Conservation (phyloP, 2,329 filamentous ascomycete species). For the Neonectria faginata region DNA sequence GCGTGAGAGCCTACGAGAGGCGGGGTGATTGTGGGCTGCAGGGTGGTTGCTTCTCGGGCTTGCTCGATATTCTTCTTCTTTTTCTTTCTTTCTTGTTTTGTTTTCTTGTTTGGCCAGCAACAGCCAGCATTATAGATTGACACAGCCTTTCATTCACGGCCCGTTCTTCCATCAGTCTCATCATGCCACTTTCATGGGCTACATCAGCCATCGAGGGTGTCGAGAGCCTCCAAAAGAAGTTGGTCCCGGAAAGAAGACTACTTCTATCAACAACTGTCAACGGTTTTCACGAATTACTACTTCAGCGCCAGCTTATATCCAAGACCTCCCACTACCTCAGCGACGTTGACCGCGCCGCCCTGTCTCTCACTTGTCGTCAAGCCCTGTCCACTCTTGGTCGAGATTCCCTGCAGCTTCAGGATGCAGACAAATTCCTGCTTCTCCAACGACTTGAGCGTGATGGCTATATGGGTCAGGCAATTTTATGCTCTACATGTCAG, state of each 20-base stretch:
- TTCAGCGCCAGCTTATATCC: neutral
- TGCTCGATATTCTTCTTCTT: no score
- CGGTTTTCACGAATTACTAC: neutral
- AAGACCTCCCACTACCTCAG: neutral
- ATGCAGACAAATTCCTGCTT: neutral
- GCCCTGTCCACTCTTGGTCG: neutral
- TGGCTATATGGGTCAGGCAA: neutral
- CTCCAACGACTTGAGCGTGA: neutral
- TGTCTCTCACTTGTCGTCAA: slow-evolving; percentile 1
- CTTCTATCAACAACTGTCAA: neutral
- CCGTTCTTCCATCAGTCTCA: neutral
- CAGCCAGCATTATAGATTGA: no score
- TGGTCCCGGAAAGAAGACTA: neutral
- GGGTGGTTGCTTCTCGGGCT: no score
- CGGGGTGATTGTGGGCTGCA: no score
- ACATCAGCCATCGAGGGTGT: neutral
- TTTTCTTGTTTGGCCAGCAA: no score
- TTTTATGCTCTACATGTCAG: neutral
- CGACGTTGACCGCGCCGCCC: neutral
- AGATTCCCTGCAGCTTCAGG: neutral
- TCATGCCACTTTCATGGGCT: neutral
- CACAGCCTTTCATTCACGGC: no score
- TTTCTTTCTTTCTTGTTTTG: no score
- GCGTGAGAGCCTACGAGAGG: no score
- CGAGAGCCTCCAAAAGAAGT: neutral